Conservation (phyloP, 345 rosid genomes). For the Salix purpurea region DNA sequence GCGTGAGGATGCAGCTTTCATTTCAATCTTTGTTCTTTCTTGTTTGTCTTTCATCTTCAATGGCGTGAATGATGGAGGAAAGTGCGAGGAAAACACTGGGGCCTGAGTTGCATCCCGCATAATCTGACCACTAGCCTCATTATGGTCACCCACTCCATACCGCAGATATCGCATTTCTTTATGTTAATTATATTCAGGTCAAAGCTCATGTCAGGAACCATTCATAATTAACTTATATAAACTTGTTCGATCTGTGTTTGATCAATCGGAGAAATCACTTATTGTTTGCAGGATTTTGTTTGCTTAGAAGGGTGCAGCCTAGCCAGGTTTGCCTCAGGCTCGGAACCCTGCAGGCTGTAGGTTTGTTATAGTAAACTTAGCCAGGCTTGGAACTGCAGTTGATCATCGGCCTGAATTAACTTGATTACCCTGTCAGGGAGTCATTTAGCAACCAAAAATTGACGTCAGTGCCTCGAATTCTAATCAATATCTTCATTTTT, state of each 20-base stretch:
- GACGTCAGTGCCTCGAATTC: no score
- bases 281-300: not conserved
- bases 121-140: not conserved
- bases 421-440: no score
- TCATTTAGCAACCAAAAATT: no score
- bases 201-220: not conserved
- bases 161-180: constrained; percentile 18
- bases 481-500: no score
- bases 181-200: not conserved
- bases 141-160: constrained; percentile 4
- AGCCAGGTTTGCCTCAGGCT: not conserved
- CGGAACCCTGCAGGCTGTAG: not conserved
- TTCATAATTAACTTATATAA: no score
- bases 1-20: not conserved
- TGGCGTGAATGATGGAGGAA: constrained; percentile 48
- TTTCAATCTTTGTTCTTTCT: constrained; percentile 1
- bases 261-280: not conserved
- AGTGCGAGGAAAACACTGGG: constrained; percentile 11
- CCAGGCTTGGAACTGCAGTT: not conserved
- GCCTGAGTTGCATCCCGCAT: constrained; percentile 10
- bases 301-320: not conserved
- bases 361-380: not conserved
- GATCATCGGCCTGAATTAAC: no score
- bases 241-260: no score
- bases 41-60: constrained; percentile 6